Percentiles rank a stretch among this genome's conserved stretches.
Evolutionary conservation across 129 eudicot genomes (phyloP).

Genomic region (Heracleum sosnowskyi): DNA sequence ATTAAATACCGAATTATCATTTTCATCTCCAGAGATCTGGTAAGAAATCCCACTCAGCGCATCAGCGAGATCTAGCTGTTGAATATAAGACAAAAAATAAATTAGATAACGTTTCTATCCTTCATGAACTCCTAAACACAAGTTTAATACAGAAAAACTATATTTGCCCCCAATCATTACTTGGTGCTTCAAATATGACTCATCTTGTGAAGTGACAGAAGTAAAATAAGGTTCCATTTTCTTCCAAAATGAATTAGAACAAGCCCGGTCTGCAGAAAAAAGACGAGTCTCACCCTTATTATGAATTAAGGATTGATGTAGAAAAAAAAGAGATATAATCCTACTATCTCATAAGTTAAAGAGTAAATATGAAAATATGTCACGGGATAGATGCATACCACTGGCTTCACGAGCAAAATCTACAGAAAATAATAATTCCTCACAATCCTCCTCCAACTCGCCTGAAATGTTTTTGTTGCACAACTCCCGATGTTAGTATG

Average conservation of each 20-base stretch:
- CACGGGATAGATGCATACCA: conserved; percentile 3
- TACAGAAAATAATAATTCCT: neutral
- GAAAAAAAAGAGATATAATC: neutral
- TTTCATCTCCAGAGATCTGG: no score
- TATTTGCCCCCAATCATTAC: neutral
- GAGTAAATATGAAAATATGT: neutral
- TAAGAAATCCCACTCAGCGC: neutral
- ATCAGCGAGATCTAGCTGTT: conserved; percentile 6
- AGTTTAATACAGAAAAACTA: neutral
- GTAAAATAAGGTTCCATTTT: conserved; percentile 13
- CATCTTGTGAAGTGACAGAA: neutral
- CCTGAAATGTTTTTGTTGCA: neutral
- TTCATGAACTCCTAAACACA: neutral
- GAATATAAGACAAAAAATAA: neutral
- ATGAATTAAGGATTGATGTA: neutral
- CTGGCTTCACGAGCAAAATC: conserved; percentile 2
- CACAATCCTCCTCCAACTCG: conserved; percentile 5
- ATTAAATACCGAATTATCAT: neutral
- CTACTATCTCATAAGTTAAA: neutral
- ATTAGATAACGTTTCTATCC: neutral
- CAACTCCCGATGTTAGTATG: neutral
- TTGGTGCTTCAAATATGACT: conserved; percentile 5
- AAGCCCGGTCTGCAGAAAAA: conserved; percentile 16
- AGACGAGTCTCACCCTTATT: neutral
- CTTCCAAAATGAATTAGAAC: conserved; percentile 16